Conservation (phyloP, 805 yeast species). For the Middelhovenomyces tepae region DNA sequence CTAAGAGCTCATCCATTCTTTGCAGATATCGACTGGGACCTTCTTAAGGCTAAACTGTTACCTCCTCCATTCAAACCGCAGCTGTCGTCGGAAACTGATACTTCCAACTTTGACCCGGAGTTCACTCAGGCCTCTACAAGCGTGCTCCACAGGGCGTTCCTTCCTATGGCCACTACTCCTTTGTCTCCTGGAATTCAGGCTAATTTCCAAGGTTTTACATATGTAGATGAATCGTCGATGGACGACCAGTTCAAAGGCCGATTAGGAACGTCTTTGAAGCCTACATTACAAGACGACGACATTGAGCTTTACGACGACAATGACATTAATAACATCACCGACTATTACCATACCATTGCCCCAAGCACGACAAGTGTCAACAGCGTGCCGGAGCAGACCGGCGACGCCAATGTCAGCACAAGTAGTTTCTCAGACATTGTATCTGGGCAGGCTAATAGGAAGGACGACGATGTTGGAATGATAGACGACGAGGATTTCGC, state of each 20-base stretch:
- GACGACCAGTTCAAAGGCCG: slow-evolving; percentile 57
- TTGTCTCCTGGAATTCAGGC: slow-evolving; percentile 88
- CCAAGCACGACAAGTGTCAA: slow-evolving; percentile 17
- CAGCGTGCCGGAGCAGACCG: slow-evolving; percentile 19
- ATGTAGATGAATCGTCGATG: slow-evolving; percentile 74
- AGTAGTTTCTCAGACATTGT: not conserved
- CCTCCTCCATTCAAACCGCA: slow-evolving; percentile 97
- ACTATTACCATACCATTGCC: slow-evolving; percentile 13
- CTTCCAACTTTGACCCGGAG: slow-evolving; percentile 93
- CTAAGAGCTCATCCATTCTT: slow-evolving; percentile 84
- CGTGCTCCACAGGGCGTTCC: slow-evolving; percentile 25
- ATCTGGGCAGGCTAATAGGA: slow-evolving; percentile 4
- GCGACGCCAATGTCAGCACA: slow-evolving; percentile 10
- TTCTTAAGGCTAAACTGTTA: slow-evolving; percentile 62
- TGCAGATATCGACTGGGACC: slow-evolving; percentile 80
- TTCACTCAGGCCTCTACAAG: slow-evolving; percentile 86
- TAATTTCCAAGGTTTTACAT: slow-evolving; percentile 89
- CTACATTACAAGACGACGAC: slow-evolving; percentile 21
- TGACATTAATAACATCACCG: slow-evolving; percentile 24
- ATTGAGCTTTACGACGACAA: slow-evolving; percentile 25
- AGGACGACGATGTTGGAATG: slow-evolving; percentile 28
- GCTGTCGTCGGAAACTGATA: slow-evolving; percentile 77
- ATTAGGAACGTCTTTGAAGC: slow-evolving; percentile 5
- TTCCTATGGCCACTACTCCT: slow-evolving; percentile 51
- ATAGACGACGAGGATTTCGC: slow-evolving; percentile 30